phyloP scores from a whole-genome alignment of 2,329 filamentous ascomycete species.

The Colletotrichum zoysiae region DNA sequence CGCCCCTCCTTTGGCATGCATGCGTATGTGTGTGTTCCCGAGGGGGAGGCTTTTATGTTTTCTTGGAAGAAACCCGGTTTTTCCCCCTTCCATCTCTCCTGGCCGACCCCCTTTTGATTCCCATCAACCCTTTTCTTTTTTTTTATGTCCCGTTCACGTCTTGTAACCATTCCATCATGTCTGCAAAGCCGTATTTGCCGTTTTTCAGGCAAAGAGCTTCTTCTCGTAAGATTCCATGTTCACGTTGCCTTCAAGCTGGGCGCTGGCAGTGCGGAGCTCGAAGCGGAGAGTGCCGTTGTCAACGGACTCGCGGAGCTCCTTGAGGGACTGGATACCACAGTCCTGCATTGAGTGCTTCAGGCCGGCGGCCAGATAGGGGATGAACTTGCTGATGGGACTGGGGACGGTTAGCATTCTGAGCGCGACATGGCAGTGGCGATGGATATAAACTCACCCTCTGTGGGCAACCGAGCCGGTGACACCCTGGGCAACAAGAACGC shows the following conservation, averaged over 20 bases:
- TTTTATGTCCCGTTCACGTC: conserved; percentile 3
- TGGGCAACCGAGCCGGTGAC: conserved; percentile 89
- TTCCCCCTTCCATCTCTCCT: conserved; percentile 12
- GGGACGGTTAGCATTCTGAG: conserved; percentile 48
- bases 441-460: conserved; percentile 65
- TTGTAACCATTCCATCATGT: conserved; percentile 28
- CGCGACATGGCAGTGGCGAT: background rate
- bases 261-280: conserved; percentile 93
- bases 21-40: conserved; percentile 1
- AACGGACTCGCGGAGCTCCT: conserved; percentile 81
- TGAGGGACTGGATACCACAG: conserved; percentile 85
- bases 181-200: conserved; percentile 6
- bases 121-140: conserved; percentile 17
- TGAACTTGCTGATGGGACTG: conserved; percentile 90
- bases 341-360: conserved; percentile 98
- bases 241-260: conserved; percentile 95
- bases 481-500: conserved; percentile 94
- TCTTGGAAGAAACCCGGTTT: background rate
- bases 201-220: conserved; percentile 90
- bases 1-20: conserved; percentile 10
- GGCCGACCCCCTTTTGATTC: conserved; percentile 18
- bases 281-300: conserved; percentile 84
- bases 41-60: conserved; percentile 14
- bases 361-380: conserved; percentile 94
- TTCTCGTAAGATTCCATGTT: conserved; percentile 99